These are phyloP conservation scores for Parathielavia appendiculata DNA, from an alignment of 495 filamentous ascomycete genomes.

Conservation along the genomic window DNA sequence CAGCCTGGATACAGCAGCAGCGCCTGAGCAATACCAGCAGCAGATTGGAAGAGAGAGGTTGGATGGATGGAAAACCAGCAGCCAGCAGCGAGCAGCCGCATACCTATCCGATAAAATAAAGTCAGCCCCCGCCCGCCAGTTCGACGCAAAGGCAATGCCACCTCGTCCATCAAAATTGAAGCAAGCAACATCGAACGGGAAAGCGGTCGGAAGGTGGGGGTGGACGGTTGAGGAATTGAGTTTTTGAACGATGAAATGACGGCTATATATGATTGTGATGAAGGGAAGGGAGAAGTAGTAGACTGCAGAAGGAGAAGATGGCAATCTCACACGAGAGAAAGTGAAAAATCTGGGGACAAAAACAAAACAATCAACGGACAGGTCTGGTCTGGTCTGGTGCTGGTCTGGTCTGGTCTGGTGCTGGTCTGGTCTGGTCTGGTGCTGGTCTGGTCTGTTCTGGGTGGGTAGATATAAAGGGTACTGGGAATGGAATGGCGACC, in stretches of 20 bases:
- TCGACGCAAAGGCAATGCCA: no score
- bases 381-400: not conserved
- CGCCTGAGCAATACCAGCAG: not conserved
- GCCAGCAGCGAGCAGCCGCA: no score
- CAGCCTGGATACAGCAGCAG: conserved; percentile 10
- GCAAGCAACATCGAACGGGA: no score
- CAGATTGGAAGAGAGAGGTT: not conserved
- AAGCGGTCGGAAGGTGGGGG: no score
- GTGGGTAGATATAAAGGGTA: no score
- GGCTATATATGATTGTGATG: conserved; percentile 11
- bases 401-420: no score
- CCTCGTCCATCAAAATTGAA: not conserved
- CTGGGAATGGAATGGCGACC: not conserved
- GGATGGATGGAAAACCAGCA: not conserved
- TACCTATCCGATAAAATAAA: no score
- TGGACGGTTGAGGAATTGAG: not conserved
- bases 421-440: not conserved
- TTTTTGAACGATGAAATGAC: conserved; percentile 10
- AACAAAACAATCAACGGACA: not conserved
- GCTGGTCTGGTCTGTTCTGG: not conserved
- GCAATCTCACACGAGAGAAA: not conserved
- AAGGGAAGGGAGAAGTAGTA: no score
- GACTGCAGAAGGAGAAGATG: not conserved
- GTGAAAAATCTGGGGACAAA: not conserved
- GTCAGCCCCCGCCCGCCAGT: no score